These are phyloP conservation scores for Adansonia grandidieri DNA, from an alignment of 441 rosid genomes.

Conservation along the genomic window DNA sequence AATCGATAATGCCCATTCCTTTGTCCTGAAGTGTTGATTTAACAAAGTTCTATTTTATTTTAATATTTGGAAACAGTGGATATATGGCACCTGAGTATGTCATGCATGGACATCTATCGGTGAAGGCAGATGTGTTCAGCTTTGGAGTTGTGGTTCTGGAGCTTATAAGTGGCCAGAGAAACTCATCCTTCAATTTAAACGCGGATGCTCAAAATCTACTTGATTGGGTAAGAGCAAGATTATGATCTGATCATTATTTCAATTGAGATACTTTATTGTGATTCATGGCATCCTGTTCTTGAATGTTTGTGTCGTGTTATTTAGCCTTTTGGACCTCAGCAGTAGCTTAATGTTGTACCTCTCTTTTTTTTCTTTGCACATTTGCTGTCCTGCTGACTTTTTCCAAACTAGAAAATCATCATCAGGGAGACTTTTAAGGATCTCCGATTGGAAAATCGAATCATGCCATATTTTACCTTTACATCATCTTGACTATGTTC, in stretches of 20 bases:
- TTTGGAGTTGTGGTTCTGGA: conserved; percentile 89
- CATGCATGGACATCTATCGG: conserved; percentile 74
- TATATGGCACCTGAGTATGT: conserved; percentile 97
- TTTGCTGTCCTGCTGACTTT: background rate
- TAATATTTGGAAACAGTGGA: conserved; percentile 55
- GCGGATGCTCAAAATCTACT: conserved; percentile 64
- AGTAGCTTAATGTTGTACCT: background rate
- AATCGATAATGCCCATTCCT: background rate
- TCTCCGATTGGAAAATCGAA: background rate
- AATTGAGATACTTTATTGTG: background rate
- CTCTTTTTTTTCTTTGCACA: background rate
- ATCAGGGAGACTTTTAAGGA: background rate
- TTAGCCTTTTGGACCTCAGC: background rate
- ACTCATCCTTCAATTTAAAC: conserved; percentile 53
- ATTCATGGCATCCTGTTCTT: background rate
- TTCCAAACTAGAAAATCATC: background rate
- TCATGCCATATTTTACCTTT: background rate
- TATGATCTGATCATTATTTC: background rate
- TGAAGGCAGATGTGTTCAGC: conserved; percentile 89
- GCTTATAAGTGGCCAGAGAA: conserved; percentile 77
- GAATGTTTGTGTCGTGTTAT: background rate
- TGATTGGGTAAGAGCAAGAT: conserved; percentile 72
- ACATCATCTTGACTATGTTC: background rate
- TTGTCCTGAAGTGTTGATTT: background rate
- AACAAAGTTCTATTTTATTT: background rate